phyloP scores from a whole-genome alignment of 139 green algal genomes.

The Coelastrella sp. region DNA sequence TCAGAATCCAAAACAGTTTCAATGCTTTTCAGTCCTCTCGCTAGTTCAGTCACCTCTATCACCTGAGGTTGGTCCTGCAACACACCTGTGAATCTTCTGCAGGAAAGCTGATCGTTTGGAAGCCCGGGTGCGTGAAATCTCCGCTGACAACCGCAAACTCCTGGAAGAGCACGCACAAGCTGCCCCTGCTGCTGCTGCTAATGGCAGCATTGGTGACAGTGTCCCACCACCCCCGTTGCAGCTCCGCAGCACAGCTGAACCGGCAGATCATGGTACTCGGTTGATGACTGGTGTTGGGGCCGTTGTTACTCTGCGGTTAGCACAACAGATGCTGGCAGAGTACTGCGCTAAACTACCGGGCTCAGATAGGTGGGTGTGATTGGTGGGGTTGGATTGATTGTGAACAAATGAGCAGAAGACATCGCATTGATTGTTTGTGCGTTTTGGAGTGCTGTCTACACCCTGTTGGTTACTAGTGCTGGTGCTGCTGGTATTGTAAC shows the following conservation, averaged over 20 bases:
- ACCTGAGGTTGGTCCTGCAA: too few relatives aligned
- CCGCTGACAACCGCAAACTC: not conserved
- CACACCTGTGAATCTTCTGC: too few relatives aligned
- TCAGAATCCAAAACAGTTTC: too few relatives aligned
- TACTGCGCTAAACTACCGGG: conserved; percentile 39
- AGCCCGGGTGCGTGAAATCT: not conserved
- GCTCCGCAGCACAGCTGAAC: not conserved
- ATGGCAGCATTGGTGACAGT: too few relatives aligned
- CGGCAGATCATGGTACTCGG: not conserved
- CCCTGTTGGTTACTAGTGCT: too few relatives aligned
- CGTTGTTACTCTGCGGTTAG: conserved; percentile 26
- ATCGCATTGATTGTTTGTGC: too few relatives aligned
- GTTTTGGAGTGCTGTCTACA: too few relatives aligned
- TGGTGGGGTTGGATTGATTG: not conserved
- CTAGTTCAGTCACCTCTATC: too few relatives aligned
- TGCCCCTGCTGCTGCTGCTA: not conserved
- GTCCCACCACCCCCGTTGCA: not conserved
- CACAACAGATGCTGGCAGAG: conserved; percentile 43
- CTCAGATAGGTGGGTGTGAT: conserved; percentile 26
- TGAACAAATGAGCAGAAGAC: too few relatives aligned
- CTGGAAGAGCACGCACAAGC: not conserved
- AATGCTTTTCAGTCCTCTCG: too few relatives aligned
- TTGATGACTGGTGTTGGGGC: not conserved
- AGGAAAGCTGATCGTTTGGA: conserved; percentile 30
- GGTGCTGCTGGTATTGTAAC: too few relatives aligned